Evolutionary conservation across 2,329 filamentous ascomycete genomes (phyloP).

Genomic region (Orbilia blumenaviensis): DNA sequence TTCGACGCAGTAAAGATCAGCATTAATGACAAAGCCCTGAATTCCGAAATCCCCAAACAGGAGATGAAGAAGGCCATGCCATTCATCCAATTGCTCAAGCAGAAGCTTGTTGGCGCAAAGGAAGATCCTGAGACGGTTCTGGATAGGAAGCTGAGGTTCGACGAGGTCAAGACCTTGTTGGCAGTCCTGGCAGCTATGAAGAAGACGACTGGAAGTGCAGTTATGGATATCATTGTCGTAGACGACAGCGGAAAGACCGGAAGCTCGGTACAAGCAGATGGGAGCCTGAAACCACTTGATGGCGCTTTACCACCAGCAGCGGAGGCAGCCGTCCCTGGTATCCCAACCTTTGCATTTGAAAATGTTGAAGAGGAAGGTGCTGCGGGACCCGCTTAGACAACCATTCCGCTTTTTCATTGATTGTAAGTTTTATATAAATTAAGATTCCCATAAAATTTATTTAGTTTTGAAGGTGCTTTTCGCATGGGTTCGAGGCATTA

Average conservation of each 20-base stretch:
- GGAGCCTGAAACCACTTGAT: slow-evolving; percentile 64
- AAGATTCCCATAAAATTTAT: slow-evolving; percentile 23
- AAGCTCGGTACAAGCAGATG: slow-evolving; percentile 66
- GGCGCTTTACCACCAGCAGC: slow-evolving; percentile 69
- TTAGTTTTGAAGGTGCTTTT: background rate
- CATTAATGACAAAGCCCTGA: slow-evolving; percentile 82
- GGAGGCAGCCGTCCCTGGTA: slow-evolving; percentile 80
- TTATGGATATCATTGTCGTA: slow-evolving; percentile 76
- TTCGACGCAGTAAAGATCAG: slow-evolving; percentile 72
- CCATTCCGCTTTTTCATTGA: background rate
- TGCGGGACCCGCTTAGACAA: slow-evolving; percentile 21
- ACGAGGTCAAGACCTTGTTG: slow-evolving; percentile 78
- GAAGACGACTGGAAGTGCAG: slow-evolving; percentile 75
- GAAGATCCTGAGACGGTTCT: slow-evolving; percentile 75
- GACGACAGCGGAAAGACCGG: slow-evolving; percentile 75
- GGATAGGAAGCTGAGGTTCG: slow-evolving; percentile 83
- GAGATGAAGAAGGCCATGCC: slow-evolving; percentile 99
- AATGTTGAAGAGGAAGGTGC: slow-evolving; percentile 69
- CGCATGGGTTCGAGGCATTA: background rate
- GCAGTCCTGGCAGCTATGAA: slow-evolving; percentile 83
- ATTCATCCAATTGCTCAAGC: slow-evolving; percentile 88
- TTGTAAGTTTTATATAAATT: background rate
- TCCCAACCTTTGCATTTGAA: slow-evolving; percentile 83
- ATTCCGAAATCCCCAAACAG: slow-evolving; percentile 79
- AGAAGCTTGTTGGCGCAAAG: slow-evolving; percentile 74